Conservation (phyloP, 2,329 filamentous ascomycete species). For the Fusarium irregulare region DNA sequence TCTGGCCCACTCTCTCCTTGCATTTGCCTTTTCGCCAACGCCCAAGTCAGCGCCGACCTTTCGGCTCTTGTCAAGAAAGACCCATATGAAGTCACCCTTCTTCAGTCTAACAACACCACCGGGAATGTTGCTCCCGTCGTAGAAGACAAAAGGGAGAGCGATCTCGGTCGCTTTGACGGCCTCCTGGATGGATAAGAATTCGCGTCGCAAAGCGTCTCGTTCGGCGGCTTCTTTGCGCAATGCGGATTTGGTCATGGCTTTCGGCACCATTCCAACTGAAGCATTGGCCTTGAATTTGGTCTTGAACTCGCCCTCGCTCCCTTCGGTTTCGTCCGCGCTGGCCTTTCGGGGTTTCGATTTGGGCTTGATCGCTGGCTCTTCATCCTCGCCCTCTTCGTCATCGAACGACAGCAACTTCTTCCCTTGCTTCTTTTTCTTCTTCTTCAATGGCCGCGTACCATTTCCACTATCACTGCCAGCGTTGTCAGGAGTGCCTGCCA, state of each 20-base stretch:
- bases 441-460: conserved; percentile 40
- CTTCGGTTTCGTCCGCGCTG: conserved; percentile 49
- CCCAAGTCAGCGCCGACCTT: conserved; percentile 89
- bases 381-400: conserved; percentile 73
- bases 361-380: conserved; percentile 49
- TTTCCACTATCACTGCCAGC: conserved; percentile 51
- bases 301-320: conserved; percentile 34
- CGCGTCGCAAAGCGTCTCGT: conserved; percentile 80
- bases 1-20: conserved; percentile 85
- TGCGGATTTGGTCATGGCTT: conserved; percentile 75
- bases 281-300: conserved; percentile 71
- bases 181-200: conserved; percentile 86
- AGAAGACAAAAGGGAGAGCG: conserved; percentile 94
- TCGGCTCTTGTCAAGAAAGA: conserved; percentile 90
- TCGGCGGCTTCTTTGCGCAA: conserved; percentile 82
- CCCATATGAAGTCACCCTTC: conserved; percentile 93
- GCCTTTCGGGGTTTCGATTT: conserved; percentile 52
- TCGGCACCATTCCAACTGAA: conserved; percentile 73
- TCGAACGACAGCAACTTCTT: conserved; percentile 71
- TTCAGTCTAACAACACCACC: conserved; percentile 87
- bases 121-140: conserved; percentile 90
- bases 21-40: conserved; percentile 75
- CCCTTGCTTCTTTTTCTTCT: conserved; percentile 58
- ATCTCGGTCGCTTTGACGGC: conserved; percentile 90
- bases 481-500: conserved; percentile 60